Evolutionary conservation across 192 early-diverging fungal genomes (phyloP), one percentile per base, ranked within the genome.

Genomic region (Backusella sp.): DNA sequence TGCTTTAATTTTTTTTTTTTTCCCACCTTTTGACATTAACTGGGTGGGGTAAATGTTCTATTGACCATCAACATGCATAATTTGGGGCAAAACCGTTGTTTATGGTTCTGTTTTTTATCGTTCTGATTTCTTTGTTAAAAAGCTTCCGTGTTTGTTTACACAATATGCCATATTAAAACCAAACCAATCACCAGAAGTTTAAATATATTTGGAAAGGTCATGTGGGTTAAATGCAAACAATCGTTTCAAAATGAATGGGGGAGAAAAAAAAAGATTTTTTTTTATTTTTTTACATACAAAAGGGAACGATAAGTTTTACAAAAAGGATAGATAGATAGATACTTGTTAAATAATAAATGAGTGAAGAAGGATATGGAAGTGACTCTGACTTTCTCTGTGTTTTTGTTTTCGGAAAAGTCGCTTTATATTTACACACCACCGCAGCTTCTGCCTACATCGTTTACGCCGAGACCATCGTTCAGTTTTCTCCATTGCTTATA

Each of bases 361-460:
- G 26, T 28, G 56, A 21, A 62, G 26, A 62, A 19, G 5, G 4
- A 49, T 49, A 62, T 62, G 26, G 21, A 62, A 28, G n/a, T 26
- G 23, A 62, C 3, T 59, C 23, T 62, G 56, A n/a, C 9, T 59
- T 26, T 62, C 37, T 39, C 11, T 32, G 32, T 32, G 53, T 59
- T 23, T 26, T 59, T 59, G 21, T 59, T 59, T 59, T 59, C 9
- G 21, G 23, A 26, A 26, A 26, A 11, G 11, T 23, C 17, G 28
- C n/a, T 41, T n/a, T 21, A 11, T 41, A 17, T 74, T 73, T 75
- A 84, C 8, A 84, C 68, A 52, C 82, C 82, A 67, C 82, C 82
- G 65, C 80, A 79, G 39, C 77, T 79, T 52, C 83, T 74, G 21
- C 74, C 68, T 34, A 84, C 83, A 77, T 82, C 83, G 30, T 66